A percentile compares a stretch with the other conserved stretches of the same genome.
Evolutionary conservation across 169 alveolate genomes (phyloP).

Genomic region (Besnoitia besnoiti): DNA sequence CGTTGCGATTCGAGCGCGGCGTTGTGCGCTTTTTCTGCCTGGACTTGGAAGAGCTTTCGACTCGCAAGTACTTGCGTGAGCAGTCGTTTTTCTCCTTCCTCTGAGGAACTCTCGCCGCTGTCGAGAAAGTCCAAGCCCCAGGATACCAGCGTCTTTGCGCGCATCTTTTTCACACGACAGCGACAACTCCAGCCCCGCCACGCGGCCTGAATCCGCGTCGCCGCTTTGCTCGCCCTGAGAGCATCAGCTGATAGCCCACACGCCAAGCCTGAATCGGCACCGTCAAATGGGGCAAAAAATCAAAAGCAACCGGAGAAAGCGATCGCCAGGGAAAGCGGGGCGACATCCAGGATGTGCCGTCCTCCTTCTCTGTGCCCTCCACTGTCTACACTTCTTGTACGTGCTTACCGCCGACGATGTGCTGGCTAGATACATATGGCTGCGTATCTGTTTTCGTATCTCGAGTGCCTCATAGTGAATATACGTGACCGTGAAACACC

Average conservation of each 20-base stretch:
- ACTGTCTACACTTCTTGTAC: too few relatives aligned
- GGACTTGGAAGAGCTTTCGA: not conserved
- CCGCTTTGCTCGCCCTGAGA: not conserved
- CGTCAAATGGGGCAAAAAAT: too few relatives aligned
- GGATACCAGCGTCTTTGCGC: not conserved
- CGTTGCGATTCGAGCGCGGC: not conserved
- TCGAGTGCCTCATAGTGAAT: too few relatives aligned
- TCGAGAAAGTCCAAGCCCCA: constrained; percentile 21
- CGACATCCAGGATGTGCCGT: too few relatives aligned
- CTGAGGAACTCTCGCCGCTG: not conserved
- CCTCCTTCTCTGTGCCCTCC: too few relatives aligned
- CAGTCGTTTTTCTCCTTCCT: not conserved
- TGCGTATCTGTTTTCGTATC: too few relatives aligned
- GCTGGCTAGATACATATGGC: too few relatives aligned
- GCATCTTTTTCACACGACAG: not conserved
- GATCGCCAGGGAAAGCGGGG: too few relatives aligned
- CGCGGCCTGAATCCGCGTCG: constrained; percentile 18
- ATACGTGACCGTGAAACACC: too few relatives aligned
- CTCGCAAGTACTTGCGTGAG: not conserved
- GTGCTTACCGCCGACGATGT: too few relatives aligned
- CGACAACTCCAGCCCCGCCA: not conserved
- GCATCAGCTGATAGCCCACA: constrained; percentile 3
- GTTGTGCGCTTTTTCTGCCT: not conserved
- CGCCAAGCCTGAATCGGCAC: not conserved
- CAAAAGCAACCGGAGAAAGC: too few relatives aligned